Evolutionary conservation across 345 rosid genomes (phyloP), one percentile per base, ranked within the genome.

Genomic region (Acer yangbiense): DNA sequence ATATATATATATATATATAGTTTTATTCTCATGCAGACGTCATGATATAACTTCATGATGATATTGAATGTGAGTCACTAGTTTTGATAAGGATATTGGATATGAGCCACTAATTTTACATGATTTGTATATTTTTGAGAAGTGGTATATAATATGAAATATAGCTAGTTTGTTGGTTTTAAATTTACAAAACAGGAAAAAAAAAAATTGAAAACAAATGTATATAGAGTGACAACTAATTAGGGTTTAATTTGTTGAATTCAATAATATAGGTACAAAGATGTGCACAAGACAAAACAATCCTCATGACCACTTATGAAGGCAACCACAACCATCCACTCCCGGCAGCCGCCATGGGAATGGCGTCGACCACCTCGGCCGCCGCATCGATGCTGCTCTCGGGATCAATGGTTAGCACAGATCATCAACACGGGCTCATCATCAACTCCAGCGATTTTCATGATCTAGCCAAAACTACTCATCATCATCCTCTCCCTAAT

Each of bases 261-360:
- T 52, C 18, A 52, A 9, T 4, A 52, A 52, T 52, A 58, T 60
- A 89, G 90, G 92, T 87, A 65, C 92, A 89, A 80, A 79, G 92
- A 43, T 89, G 90, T 72, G 80, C 88, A 7, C 85, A 85, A 68
- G 92, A 89, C 72, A 67, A 74, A 61, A 52, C 92, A 5, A 83
- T 89, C 68, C 79, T 89, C 46, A 80, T 83, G 41, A 87, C 90
- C 17, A 87, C 90, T 0, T 89, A 89, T 17, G 92, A 89, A 78
- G 90, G 92, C 65, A 83, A 64, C 54, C 92, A 89, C 76, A 87
- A 83, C 76, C 92, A 89, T 55, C 92, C 92, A 3, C 83, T 89
- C 4, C 92, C 92, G 11, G 83, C 86, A 14, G 89, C 89, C 1
- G 92, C 92, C 5, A 20, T 86, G 80, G 75, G 88, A 48, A 82